Evolutionary conservation across 495 filamentous ascomycete genomes (phyloP), one percentile per base, ranked within the genome.

Genomic region (Penicillium longicatenatum): DNA sequence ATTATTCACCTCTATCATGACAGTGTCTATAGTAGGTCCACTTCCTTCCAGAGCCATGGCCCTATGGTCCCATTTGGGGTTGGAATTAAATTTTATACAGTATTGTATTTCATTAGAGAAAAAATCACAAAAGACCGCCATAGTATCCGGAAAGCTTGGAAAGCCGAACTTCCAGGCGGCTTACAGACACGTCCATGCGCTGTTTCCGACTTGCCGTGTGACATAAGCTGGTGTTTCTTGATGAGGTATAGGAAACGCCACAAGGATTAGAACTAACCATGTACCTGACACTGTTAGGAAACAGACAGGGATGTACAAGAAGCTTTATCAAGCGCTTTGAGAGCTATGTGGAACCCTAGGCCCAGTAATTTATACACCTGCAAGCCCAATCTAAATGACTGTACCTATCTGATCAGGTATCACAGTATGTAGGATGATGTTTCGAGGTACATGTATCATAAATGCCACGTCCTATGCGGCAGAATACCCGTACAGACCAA

Each of bases 381-480:
- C 10, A 20, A 37, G 29, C 26, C 29, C 49, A 51, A 11, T 35
- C 22, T 39, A 6, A 8, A 22, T 12, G 49, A 12, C 31, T 37
- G 39, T 22, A 54, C 30, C 2, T 21, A 17, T 6, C 47, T 31
- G 9, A 20, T 9, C 12, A 16, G 26, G 11, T 6, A 17, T 7
- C 39, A 20, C 22, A 11, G 41, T 24, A 68, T 63, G 65, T 24
- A 55, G 29, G 35, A 62, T 62, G 58, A 62, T 67, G 53, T 51
- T 24, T 7, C 19, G 29, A 14, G 24, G 43, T 16, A 21, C 42
- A 26, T 30, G 45, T 29, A 45, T 17, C 8, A 20, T 45, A 20
- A 45, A 24, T 22, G 14, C 31, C 42, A 37, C n/a, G 29, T 24
- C 39, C 48, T 21, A 52, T 52, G 50, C 29, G 31, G 33, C 19